A percentile compares a stretch with the other conserved stretches of the same genome.
phyloP scores from a whole-genome alignment of 139 green algal species.

The Micractinium sp. region DNA sequence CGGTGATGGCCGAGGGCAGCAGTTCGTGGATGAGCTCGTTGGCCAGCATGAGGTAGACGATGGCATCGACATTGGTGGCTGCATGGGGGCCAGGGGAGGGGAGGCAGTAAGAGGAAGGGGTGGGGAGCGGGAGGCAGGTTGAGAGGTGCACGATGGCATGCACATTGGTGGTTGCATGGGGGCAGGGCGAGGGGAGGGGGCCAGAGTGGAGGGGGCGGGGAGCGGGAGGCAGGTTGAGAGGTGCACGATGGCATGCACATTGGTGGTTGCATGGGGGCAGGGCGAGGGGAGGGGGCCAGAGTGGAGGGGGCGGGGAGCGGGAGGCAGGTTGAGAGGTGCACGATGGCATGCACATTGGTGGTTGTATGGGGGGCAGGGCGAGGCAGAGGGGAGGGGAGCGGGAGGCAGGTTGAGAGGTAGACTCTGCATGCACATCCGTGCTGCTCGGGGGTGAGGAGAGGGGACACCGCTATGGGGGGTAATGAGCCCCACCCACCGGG shows the following conservation, averaged over 20 bases:
- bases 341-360: not conserved
- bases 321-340: not conserved
- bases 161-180: not conserved
- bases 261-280: not conserved
- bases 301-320: not conserved
- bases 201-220: not conserved
- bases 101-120: not conserved
- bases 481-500: slow-evolving; percentile 13
- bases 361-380: not conserved
- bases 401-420: too few species aligned
- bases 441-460: too few species aligned
- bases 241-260: too few species aligned
- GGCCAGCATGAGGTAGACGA: slow-evolving; percentile 96
- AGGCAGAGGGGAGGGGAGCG: not conserved
- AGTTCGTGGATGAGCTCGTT: slow-evolving; percentile 88
- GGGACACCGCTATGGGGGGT: too few species aligned
- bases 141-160: too few species aligned
- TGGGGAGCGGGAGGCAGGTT: not conserved
- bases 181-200: not conserved
- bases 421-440: too few species aligned
- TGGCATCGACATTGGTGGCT: slow-evolving; percentile 29
- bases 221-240: too few species aligned
- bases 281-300: not conserved
- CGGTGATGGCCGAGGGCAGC: slow-evolving; percentile 72
- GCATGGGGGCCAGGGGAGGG: not conserved